Evolutionary conservation across 805 yeast species (phyloP).

Genomic region (Schwanniomyces pseudopolymorphus): DNA sequence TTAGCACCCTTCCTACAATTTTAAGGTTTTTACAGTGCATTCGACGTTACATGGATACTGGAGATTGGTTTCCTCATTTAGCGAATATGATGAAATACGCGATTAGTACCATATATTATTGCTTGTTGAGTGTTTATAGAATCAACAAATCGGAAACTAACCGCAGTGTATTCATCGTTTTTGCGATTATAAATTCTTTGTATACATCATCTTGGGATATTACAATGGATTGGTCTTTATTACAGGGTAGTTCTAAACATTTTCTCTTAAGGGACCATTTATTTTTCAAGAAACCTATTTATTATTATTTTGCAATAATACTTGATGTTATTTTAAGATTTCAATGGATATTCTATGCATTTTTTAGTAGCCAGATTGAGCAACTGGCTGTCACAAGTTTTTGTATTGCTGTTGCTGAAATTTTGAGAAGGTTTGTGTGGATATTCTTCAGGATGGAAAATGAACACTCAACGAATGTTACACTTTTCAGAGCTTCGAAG

Average conservation of each 20-base stretch:
- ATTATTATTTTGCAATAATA: slow-evolving; percentile 68
- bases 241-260: slow-evolving; percentile 62
- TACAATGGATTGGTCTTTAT: slow-evolving; percentile 92
- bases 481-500: slow-evolving; percentile 79
- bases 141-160: slow-evolving; percentile 45
- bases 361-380: slow-evolving; percentile 72
- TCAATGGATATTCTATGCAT: slow-evolving; percentile 89
- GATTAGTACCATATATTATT: slow-evolving; percentile 65
- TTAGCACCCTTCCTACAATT: slow-evolving; percentile 79
- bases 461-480: slow-evolving; percentile 91
- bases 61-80: slow-evolving; percentile 94
- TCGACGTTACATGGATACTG: slow-evolving; percentile 88
- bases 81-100: slow-evolving; percentile 83
- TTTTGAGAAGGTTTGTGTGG: slow-evolving; percentile 85
- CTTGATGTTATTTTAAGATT: slow-evolving; percentile 74
- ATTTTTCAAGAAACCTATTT: slow-evolving; percentile 53
- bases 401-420: slow-evolving; percentile 77
- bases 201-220: slow-evolving; percentile 83
- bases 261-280: slow-evolving; percentile 68
- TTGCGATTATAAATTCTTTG: slow-evolving; percentile 73
- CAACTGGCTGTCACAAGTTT: slow-evolving; percentile 89
- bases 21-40: slow-evolving; percentile 92
- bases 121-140: slow-evolving; percentile 74
- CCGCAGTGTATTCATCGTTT: slow-evolving; percentile 63
- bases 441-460: slow-evolving; percentile 90